Evolutionary conservation across 495 filamentous ascomycete genomes (phyloP).

Genomic region (Corynascus novoguineensis): DNA sequence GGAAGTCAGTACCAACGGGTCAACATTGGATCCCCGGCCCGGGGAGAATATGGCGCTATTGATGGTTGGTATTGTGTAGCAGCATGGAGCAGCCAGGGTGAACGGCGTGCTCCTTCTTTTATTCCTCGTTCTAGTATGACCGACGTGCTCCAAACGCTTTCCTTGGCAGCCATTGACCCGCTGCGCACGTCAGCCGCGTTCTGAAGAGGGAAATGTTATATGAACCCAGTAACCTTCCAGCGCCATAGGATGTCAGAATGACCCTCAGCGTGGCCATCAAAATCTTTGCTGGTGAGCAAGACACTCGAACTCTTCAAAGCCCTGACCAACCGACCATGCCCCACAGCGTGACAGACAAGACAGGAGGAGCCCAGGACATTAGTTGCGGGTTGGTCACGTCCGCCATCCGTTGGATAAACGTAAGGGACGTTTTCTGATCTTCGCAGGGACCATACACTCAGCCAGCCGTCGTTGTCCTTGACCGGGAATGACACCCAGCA

Average conservation of each 20-base stretch:
- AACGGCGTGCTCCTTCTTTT: background rate
- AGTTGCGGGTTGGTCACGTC: constrained; percentile 17
- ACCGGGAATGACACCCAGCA: background rate
- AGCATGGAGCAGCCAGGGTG: background rate
- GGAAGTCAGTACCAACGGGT: background rate
- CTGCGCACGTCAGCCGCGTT: background rate
- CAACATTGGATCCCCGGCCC: background rate
- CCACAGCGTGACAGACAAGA: constrained; percentile 16
- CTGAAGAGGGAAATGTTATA: background rate
- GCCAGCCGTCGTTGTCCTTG: background rate
- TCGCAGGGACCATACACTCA: constrained; percentile 7
- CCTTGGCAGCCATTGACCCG: background rate
- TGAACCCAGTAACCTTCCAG: background rate
- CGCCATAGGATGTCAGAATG: background rate
- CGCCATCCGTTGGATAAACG: background rate
- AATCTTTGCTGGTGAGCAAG: background rate
- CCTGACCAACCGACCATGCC: constrained; percentile 18
- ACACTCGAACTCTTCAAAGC: background rate
- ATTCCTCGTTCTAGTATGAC: constrained; percentile 3
- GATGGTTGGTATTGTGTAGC: constrained; percentile 8
- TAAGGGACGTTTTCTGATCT: constrained; percentile 2
- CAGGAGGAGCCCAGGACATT: background rate
- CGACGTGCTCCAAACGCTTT: background rate
- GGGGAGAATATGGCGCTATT: background rate
- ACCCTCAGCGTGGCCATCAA: background rate